Evolutionary conservation across 1,139 yeast genomes (phyloP), one percentile per base, ranked within the genome.

Genomic region (Spencermartinsiella ligniputridi): DNA sequence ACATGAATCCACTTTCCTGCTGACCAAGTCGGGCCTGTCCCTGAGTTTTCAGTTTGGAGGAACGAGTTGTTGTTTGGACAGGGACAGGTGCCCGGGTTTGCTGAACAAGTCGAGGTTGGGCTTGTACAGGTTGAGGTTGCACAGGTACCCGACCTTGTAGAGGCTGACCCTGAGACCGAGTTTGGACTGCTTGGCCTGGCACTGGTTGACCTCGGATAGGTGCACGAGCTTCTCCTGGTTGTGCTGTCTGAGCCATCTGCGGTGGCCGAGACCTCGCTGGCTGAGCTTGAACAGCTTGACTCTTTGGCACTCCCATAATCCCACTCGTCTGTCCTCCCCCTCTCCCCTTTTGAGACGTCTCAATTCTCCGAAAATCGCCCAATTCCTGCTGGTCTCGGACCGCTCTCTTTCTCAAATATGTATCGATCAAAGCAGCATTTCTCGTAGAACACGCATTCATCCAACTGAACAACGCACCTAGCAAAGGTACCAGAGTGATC

Each of bases 401-500:
- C 5, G 51, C 58, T 34, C 55, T 51, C 32, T 57, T 48, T 19
- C 60, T 48, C 38, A 68, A 45, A 56, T 53, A 65, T 6, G 64
- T 58, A 46, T 67, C 88, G 5, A 87, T 72, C 56, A 86, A 57
- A 0, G 89, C 88, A 0, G 96, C 95, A 63, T 89, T 90, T 56
- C 96, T 69, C 0, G 96, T 85, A n/a, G 95, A 85, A 58, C 96
- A 85, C 1, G 82, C 85, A 61, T 86, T 78, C 62, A 90, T 52
- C 89, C 95, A 90, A 12, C 86, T 71, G 48, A 88, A 76, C 39
- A 88, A 65, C 2, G 80, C 71, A 1, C 97, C 97, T 32, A 89
- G 64, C 3, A 88, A 57, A 0, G 97, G 97, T 0, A 92, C 82
- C 35, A 90, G 68, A 2, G 92, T 75, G 35, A 89, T 77, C 30